Evolutionary conservation across 2,329 filamentous ascomycete genomes (phyloP).

Genomic region (Pseudogymnoascus sp.): DNA sequence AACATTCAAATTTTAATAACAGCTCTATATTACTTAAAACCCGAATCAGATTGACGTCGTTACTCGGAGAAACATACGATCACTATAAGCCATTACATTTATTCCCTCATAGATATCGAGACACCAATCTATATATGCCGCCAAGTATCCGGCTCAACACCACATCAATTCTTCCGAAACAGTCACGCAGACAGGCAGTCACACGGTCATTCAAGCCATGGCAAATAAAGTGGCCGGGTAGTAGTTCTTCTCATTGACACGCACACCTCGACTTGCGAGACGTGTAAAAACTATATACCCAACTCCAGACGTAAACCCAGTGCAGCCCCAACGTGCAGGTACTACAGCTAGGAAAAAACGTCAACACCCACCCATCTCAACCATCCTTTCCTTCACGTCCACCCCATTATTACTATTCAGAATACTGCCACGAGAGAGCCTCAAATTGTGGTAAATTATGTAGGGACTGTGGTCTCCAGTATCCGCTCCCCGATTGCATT

Average conservation of each 20-base stretch:
- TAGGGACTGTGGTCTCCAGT: constrained; percentile 6
- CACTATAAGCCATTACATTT: neutral
- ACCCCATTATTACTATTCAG: constrained; percentile 2
- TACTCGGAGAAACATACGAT: neutral
- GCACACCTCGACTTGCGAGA: neutral
- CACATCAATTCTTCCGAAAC: neutral
- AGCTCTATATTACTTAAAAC: neutral
- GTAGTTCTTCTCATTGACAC: neutral
- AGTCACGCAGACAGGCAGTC: neutral
- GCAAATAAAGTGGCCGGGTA: neutral
- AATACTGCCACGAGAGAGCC: constrained; percentile 7
- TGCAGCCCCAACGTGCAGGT: neutral
- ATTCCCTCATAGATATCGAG: neutral
- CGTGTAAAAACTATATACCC: neutral
- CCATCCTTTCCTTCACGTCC: neutral
- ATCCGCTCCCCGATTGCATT: neutral
- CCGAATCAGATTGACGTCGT: neutral
- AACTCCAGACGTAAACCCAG: constrained; percentile 5
- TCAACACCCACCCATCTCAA: neutral
- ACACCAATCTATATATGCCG: neutral
- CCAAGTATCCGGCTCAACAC: neutral
- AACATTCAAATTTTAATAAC: neutral
- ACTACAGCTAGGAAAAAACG: neutral
- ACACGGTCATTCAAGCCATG: neutral
- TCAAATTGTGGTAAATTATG: constrained; percentile 2